phyloP scores from a whole-genome alignment of 768 basidiomycete genomes.

The Mycena haematopus region DNA sequence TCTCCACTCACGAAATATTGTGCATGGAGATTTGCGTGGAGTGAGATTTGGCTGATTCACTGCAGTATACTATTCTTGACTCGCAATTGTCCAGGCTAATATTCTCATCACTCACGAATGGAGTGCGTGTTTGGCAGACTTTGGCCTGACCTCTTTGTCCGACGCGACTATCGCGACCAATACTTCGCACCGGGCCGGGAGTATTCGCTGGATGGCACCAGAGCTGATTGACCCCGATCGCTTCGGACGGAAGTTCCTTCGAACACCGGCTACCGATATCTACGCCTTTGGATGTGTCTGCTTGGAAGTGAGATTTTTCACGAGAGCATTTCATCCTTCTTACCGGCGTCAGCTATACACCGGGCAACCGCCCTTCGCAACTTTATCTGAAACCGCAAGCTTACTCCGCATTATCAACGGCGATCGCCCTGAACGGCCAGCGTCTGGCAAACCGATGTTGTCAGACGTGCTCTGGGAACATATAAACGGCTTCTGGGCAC shows the following conservation, averaged over 20 bases:
- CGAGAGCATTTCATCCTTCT: neutral
- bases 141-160: neutral
- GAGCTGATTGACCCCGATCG: neutral
- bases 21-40: constrained; percentile 33
- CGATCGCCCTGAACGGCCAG: neutral
- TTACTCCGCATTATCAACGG: neutral
- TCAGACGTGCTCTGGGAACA: neutral
- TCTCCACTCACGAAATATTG: constrained; percentile 31
- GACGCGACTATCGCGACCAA: neutral
- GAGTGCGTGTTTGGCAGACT: neutral
- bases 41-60: constrained; percentile 7
- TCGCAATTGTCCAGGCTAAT: constrained; percentile 15
- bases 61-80: no score
- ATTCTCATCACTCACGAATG: neutral
- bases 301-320: neutral
- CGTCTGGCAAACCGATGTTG: neutral
- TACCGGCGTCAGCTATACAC: neutral
- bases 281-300: neutral
- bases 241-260: neutral
- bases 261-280: neutral
- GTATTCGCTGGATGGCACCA: neutral
- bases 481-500: neutral
- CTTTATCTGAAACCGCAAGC: neutral
- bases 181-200: neutral
- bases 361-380: neutral